These are phyloP conservation scores for Russula sp. DNA, from an alignment of 768 basidiomycete genomes.

Conservation along the genomic window DNA sequence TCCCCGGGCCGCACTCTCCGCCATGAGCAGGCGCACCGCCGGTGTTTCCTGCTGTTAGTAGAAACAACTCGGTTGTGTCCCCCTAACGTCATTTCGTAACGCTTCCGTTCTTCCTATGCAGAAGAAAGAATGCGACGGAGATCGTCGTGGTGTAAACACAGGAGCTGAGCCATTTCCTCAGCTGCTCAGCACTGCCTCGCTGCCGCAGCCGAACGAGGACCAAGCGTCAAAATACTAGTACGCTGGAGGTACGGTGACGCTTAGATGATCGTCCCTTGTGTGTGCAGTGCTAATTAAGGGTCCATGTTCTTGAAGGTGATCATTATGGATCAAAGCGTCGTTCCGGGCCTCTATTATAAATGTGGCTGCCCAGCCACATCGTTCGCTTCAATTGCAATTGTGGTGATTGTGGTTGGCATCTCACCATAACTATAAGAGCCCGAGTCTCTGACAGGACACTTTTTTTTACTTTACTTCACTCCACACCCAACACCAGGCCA, in stretches of 20 bases:
- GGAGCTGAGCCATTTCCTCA: background rate
- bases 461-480: background rate
- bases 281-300: background rate
- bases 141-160: background rate
- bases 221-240: background rate
- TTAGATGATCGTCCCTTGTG: background rate
- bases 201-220: background rate
- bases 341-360: background rate
- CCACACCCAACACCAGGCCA: background rate
- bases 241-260: background rate
- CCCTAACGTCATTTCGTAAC: background rate
- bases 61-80: no score
- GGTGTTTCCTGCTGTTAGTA: no score
- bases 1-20: background rate
- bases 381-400: background rate
- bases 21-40: background rate
- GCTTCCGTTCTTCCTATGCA: background rate
- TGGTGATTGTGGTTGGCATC: background rate
- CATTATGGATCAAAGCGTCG: background rate
- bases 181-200: background rate
- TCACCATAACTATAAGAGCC: background rate
- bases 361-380: slow-evolving; percentile 1
- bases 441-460: no score
- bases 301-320: background rate
- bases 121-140: background rate